Base-by-base conservation (phyloP, 805 yeast genomes). In the Ogataea nonfermentans region DNA sequence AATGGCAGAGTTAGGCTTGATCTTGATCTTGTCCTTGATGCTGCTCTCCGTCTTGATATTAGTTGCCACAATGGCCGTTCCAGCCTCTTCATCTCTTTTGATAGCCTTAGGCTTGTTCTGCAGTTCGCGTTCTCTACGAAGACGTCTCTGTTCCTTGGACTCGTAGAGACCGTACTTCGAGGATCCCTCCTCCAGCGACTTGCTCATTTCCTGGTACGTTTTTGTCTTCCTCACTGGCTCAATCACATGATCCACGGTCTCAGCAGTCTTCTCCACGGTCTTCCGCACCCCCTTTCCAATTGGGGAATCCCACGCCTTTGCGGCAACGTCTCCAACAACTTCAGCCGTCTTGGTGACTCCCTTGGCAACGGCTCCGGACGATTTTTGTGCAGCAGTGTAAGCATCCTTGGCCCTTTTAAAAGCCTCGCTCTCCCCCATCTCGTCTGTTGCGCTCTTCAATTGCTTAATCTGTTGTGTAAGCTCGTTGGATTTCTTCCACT, bases 251-350 rank as follows among this genome's bases (percentile, higher is more conserved):
- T 87, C 93, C n/a, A 91, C 81, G 10, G 74, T 79, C 40, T 86
- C 87, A 2, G 95, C 96, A 3, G 96, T 80, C 37, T 76, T 74
- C 43, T 73, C 75, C n/a, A 88, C 91, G 0, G 89, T 88, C 30
- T 78, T 73, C 56, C 98, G 76, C n/a, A 96, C 90, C 34, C 82
- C 84, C 61, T 82, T 80, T 45, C 95, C 93, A 29, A 91, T 85
- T 16, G 93, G 86, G 1, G 96, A 88, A 46, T 93, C 96, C 99
- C 99, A 93, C 1, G 97, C 96, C 44, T 81, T 83, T 27, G 76
- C 71, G 4, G 96, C 98, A 31, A 81, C 95, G 42, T 76, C 82
- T 39, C 96, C 98, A 24, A 93, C 88, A 27, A 81, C 91, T 54
- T 84, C 87, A n/a, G 97, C 97, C 4, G 98, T 93, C 65, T 84